Percentiles rank a stretch among this genome's conserved stretches.
phyloP scores from a whole-genome alignment of 495 filamentous ascomycete species.

The Tuber umbilicatum region DNA sequence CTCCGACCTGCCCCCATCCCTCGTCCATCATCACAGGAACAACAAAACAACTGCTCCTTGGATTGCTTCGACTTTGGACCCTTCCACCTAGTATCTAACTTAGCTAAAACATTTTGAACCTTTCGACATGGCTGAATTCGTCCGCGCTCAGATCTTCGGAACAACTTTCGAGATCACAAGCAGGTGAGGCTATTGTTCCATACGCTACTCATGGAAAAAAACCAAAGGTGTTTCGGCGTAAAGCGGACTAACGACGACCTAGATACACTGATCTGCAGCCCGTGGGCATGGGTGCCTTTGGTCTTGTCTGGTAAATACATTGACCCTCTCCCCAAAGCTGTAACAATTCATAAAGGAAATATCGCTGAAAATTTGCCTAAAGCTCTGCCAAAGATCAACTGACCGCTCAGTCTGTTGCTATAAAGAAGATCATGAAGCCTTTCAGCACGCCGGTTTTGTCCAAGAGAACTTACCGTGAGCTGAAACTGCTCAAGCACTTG shows the following conservation, averaged over 20 bases:
- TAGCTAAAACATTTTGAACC: slow-evolving; percentile 3
- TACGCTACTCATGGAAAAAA: slow-evolving; percentile 17
- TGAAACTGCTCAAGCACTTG: slow-evolving; percentile 95
- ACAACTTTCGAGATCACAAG: slow-evolving; percentile 99
- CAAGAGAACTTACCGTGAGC: slow-evolving; percentile 92
- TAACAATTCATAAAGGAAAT: neutral
- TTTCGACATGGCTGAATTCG: slow-evolving; percentile 88
- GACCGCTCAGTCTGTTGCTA: slow-evolving; percentile 86
- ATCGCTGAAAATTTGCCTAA: slow-evolving; percentile 22
- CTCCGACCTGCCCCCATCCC: neutral
- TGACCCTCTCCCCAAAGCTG: neutral
- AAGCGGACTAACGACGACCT: slow-evolving; percentile 34
- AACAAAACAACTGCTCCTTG: neutral
- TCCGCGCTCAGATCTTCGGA: slow-evolving; percentile 97
- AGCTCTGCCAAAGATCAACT: slow-evolving; percentile 97
- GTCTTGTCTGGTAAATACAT: slow-evolving; percentile 78
- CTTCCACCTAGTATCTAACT: neutral
- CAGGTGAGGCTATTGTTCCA: slow-evolving; percentile 58
- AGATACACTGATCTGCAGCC: slow-evolving; percentile 97
- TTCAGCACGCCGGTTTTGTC: slow-evolving; percentile 97
- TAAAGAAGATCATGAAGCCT: slow-evolving; percentile 99
- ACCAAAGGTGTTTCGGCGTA: slow-evolving; percentile 3
- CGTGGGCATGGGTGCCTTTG: slow-evolving; percentile 98
- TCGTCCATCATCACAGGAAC: neutral
- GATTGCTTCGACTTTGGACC: neutral